Evolutionary conservation across 2,329 filamentous ascomycete genomes (phyloP), one percentile per base, ranked within the genome.

Genomic region (Microsporum canis): DNA sequence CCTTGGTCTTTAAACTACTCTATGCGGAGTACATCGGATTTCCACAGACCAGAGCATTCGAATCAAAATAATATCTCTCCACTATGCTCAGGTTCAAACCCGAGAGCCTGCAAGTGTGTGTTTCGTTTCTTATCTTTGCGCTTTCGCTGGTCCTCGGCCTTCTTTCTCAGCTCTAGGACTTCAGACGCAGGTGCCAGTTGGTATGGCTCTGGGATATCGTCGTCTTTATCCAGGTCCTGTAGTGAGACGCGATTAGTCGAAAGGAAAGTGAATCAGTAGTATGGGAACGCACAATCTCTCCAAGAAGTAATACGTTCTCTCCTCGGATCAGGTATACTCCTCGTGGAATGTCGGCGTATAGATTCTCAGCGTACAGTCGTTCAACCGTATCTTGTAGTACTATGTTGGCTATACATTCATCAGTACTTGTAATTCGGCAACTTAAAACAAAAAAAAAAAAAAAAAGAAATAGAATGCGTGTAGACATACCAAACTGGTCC

Each of bases 281-380:
- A 61, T 41, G 8, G 14, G 39, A 59, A 61, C 78, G 56, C 76
- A 83, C 81, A 69, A 99, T 95, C 76, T 97, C 95, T 41, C 94
- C 94, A 17, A 97, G 82, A 51, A 99, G 80, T 58, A 96, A 80
- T n/a, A 99, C 94, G 73, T 99, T 99, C 78, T 99, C 94, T 67
- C 94, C 94, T 62, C 94, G 83, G 53, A 99, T 89, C 39, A 97
- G 83, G 77, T 94, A 97, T 65, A 95, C 85, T 57, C 94, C 94
- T 62, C 90, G 85, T 8, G 85, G 80, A 63, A 95, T 83, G 72
- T 99, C 94, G 63, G 90, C 89, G 72, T 90, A 97, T 58, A 95
- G 71, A 60, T 82, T 76, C 72, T 83, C 71, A 14, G 85, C 84
- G 72, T 92, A 96, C 67, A 96, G 84, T 61, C 94, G 85, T 77